Evolutionary conservation across 2,329 filamentous ascomycete species (phyloP).

Genomic region (Hypoxylon sp.): DNA sequence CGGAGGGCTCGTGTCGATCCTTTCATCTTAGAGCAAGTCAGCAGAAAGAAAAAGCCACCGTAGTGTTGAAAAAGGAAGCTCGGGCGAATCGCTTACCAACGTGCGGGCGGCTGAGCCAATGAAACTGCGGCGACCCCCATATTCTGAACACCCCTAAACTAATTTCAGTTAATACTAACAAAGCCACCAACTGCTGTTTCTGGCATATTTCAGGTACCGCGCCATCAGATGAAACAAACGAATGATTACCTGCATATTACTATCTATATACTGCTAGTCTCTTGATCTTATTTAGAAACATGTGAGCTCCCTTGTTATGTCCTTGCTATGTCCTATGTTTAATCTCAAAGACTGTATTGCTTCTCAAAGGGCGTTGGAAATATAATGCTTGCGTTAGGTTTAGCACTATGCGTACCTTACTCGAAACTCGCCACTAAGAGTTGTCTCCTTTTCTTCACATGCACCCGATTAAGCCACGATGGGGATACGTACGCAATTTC

Average conservation of each 20-base stretch:
- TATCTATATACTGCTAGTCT: slow-evolving; percentile 7
- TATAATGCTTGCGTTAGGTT: neutral
- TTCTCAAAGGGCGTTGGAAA: neutral
- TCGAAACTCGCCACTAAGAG: neutral
- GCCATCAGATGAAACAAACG: slow-evolving; percentile 18
- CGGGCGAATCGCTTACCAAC: slow-evolving; percentile 20
- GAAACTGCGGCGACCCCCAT: slow-evolving; percentile 20
- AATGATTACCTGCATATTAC: slow-evolving; percentile 27
- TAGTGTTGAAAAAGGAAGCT: slow-evolving; percentile 38
- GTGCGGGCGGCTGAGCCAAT: slow-evolving; percentile 37
- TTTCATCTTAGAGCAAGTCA: slow-evolving; percentile 31
- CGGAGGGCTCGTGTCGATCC: slow-evolving; percentile 27
- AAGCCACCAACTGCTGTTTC: slow-evolving; percentile 15
- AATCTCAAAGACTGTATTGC: neutral
- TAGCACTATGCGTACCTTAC: neutral
- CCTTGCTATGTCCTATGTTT: slow-evolving; percentile 14
- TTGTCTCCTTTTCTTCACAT: neutral
- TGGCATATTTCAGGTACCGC: slow-evolving; percentile 18
- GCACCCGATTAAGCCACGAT: slow-evolving; percentile 8
- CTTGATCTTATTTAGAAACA: slow-evolving; percentile 21
- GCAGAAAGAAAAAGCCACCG: slow-evolving; percentile 12
- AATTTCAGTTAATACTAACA: slow-evolving; percentile 30
- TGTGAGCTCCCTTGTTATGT: slow-evolving; percentile 4
- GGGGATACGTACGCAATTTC: neutral
- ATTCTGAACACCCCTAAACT: slow-evolving; percentile 27